Base-by-base conservation (phyloP, 2,329 filamentous ascomycete genomes). In the Zymoseptoria passerinii region DNA sequence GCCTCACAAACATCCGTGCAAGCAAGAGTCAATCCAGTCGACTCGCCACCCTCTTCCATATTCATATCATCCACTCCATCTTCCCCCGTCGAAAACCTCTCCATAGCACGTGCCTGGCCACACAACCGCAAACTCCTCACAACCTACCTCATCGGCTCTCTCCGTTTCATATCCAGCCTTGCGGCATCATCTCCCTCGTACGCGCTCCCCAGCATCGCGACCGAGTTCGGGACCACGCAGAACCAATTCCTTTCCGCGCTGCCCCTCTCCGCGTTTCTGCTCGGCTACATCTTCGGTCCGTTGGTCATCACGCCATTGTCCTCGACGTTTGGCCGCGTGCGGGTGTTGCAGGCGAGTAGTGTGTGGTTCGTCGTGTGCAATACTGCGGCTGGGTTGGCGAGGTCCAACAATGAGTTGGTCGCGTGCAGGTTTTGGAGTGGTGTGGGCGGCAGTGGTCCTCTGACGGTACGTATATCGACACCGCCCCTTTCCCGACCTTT, bases 121-220 rank as follows among this genome's bases (percentile, higher is more conserved):
- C 35, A n/a, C 13, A 44, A n/a, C 13, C 35, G 35, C 35, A 57
- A 54, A 28, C 50, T 52, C 13, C 40, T 48, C 51, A 57, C 51
- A 20, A 57, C 55, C 27, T 29, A 48, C 35, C 40, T 72, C 54
- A 70, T 68, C 27, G 50, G 50, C 23, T 8, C 44, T 19, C 48
- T 53, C 55, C 50, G 83, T 0, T 84, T 89, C 52, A 82, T 85
- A 57, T 83, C 88, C 1, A 69, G 69, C 1, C 63, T 71, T 3
- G 63, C 68, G n/a, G 69, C 68, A 1, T 67, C 68, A 9, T 70
- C 71, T 63, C 65, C 71, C 13, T 70, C 70, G 2, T 69, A 69
- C 7, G 67, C 69, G 2, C 54, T 70, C 1, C 50, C 55, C 13
- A 55, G 53, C 13, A 68, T 72, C 51, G 59, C 58, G 1, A 18